A percentile compares a stretch with the other conserved stretches of the same genome.
Evolutionary conservation across 2,329 filamentous ascomycete genomes (phyloP).

Genomic region (Cladosporium sphaerospermum): DNA sequence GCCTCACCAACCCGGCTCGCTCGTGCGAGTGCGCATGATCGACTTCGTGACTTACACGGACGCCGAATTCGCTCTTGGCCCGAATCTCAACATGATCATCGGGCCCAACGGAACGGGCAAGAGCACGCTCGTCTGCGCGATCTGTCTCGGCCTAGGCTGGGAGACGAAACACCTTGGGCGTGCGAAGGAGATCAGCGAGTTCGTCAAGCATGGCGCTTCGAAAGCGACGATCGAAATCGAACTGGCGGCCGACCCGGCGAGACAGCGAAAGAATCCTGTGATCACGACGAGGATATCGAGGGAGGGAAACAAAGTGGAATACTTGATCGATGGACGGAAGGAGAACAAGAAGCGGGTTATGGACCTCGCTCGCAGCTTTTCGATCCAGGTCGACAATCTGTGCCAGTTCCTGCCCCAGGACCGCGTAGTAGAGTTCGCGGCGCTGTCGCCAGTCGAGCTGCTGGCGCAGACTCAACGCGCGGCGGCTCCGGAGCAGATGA

Average conservation of each 20-base stretch:
- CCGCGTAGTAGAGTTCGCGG: conserved; percentile 88
- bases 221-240: conserved; percentile 86
- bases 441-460: conserved; percentile 71
- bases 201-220: conserved; percentile 80
- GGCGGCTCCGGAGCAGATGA: conserved; percentile 75
- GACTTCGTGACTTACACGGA: conserved; percentile 95
- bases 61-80: conserved; percentile 85
- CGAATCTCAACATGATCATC: conserved; percentile 96
- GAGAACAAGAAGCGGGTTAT: conserved; percentile 58
- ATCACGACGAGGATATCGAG: conserved; percentile 71
- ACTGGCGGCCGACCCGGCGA: conserved; percentile 56
- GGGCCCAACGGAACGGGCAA: conserved; percentile 98
- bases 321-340: conserved; percentile 64
- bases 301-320: conserved; percentile 77
- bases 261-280: conserved; percentile 60
- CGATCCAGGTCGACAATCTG: conserved; percentile 94
- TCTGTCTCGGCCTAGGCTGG: conserved; percentile 87
- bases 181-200: conserved; percentile 77
- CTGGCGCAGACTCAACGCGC: conserved; percentile 82
- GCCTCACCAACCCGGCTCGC: conserved; percentile 65
- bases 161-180: conserved; percentile 75
- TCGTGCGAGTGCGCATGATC: conserved; percentile 75
- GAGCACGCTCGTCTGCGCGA: conserved; percentile 93
- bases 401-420: conserved; percentile 97
- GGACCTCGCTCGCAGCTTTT: conserved; percentile 61